Base-by-base conservation (phyloP, 2,329 filamentous ascomycete species). In the Fusarium buharicum region DNA sequence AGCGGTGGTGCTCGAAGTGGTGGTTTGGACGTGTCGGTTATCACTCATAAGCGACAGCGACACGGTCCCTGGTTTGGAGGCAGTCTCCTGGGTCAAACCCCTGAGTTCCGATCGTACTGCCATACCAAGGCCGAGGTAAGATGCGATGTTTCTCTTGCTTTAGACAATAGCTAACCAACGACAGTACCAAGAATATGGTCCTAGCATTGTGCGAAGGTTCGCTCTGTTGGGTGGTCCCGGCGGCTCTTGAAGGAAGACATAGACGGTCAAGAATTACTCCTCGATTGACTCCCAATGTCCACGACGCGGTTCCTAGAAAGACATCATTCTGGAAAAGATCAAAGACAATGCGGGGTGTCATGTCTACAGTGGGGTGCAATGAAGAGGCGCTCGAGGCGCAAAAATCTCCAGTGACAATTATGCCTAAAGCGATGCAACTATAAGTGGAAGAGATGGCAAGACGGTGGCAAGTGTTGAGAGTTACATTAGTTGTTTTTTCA, bases 1-100 rank as follows among this genome's bases (percentile, higher is more conserved):
- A 97, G 93, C 72, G 94, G 94, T 66, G 93, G 94, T 59, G 94
- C 93, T 53, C 93, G 90, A 82, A 96, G 91, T 74, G 95, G 95
- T 71, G 95, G 96, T 64, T 80, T 99, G 69, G 96, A 99, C 51
- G 95, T 99, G 30, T 93, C 97, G 75, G 95, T 99, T 69, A 96
- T 99, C 69, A 92, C 93, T 41, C 95, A 99, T 83, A 97, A 97
- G 85, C 86, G 95, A 76, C 95, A 99, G 84, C 85, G 94, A 74
- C 94, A 99, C 76, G 95, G 95, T 16, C 95, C 95, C 28, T 99
- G 95, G 95, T 99, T 99, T 75, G 95, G 95, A 77, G 95, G 95
- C 70, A 97, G 92, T 80, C 83, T 99, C 79, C 83, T 99, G 59
- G 96, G 94, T 51, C 94, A 98, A 82, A 99, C 95, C 7, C 94